phyloP scores from a whole-genome alignment of 2,329 filamentous ascomycete genomes.

The Cercospora sesami region DNA sequence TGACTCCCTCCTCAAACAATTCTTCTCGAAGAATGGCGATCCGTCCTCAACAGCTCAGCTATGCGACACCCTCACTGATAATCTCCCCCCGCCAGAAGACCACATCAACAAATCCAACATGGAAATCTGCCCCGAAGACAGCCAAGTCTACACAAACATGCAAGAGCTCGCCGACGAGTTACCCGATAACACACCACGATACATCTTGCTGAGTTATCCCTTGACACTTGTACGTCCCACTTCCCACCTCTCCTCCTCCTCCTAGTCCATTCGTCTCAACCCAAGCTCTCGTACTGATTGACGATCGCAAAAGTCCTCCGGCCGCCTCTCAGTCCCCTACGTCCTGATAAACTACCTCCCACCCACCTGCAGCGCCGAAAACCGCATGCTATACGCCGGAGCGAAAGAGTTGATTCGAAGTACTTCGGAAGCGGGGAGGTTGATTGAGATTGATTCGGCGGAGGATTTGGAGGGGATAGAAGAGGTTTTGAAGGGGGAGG shows the following conservation, averaged over 20 bases:
- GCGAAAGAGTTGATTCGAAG: slow-evolving; percentile 96
- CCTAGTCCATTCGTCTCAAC: not conserved
- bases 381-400: slow-evolving; percentile 91
- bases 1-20: not conserved
- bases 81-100: slow-evolving; percentile 56
- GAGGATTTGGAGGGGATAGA: slow-evolving; percentile 86
- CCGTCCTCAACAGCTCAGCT: too few relatives aligned
- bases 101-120: slow-evolving; percentile 86
- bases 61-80: not conserved
- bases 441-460: slow-evolving; percentile 78
- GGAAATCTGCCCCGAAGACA: slow-evolving; percentile 81
- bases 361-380: slow-evolving; percentile 80
- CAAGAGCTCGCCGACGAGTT: slow-evolving; percentile 82
- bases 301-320: slow-evolving; percentile 62
- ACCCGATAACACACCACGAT: slow-evolving; percentile 87
- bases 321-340: slow-evolving; percentile 85
- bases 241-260: not conserved
- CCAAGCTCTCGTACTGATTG: too few relatives aligned
- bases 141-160: slow-evolving; percentile 78
- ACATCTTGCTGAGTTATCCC: slow-evolving; percentile 86
- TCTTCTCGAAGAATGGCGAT: not conserved
- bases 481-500: slow-evolving; percentile 56
- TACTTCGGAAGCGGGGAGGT: slow-evolving; percentile 82
- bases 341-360: slow-evolving; percentile 94
- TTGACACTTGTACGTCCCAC: slow-evolving; percentile 69